Conservation (phyloP, 169 alveolate genomes). For the Plasmodium vivax region DNA sequence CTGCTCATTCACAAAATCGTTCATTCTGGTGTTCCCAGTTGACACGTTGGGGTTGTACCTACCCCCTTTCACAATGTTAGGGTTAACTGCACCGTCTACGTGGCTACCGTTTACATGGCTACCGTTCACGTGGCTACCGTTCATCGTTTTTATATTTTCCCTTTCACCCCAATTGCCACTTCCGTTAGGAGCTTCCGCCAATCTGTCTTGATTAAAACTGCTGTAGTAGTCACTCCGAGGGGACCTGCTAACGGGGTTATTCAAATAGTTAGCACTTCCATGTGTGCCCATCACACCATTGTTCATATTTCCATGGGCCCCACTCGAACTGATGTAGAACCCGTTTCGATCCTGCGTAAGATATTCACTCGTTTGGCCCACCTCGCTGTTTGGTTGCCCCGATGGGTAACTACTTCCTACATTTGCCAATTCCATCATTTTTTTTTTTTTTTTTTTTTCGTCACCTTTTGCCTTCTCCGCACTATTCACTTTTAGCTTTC, state of each 20-base stretch:
- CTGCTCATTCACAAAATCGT: background rate
- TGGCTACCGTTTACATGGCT: background rate
- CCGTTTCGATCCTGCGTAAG: background rate
- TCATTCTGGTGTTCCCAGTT: background rate
- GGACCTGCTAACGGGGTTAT: background rate
- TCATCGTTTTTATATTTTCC: slow-evolving; percentile 2
- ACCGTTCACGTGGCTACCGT: background rate
- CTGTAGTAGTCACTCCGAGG: background rate
- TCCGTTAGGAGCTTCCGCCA: background rate
- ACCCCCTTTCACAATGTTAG: background rate
- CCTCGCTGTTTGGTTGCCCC: background rate
- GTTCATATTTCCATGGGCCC: background rate
- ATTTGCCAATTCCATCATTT: background rate
- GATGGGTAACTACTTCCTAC: background rate
- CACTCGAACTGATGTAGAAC: background rate
- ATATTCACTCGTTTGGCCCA: background rate
- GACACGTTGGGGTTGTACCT: background rate
- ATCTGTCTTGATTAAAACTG: background rate
- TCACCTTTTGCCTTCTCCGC: background rate
- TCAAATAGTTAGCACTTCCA: background rate
- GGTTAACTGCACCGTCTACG: background rate
- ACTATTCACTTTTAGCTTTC: background rate
- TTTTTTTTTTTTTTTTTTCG: slow-evolving; percentile 16
- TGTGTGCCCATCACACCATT: background rate
- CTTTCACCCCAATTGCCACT: background rate